phyloP scores from a whole-genome alignment of 257 asterid genomes.

The Eustoma russellianum region DNA sequence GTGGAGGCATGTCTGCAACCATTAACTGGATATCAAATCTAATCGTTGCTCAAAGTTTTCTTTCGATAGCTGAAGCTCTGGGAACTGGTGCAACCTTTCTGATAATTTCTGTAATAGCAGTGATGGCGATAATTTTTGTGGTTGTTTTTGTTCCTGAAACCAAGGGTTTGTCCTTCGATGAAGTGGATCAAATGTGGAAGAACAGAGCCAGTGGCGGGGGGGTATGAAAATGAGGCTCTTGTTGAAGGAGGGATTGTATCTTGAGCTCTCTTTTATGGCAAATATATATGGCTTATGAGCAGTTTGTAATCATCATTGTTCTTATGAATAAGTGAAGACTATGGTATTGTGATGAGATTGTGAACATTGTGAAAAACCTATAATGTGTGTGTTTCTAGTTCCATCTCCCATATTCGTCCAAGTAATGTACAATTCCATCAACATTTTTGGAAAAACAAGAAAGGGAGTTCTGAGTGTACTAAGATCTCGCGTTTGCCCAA shows the following conservation, averaged over 20 bases:
- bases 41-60: slow-evolving; percentile 75
- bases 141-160: slow-evolving; percentile 68
- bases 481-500: too few relatives aligned
- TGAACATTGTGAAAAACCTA: too few relatives aligned
- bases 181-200: slow-evolving; percentile 81
- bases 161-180: slow-evolving; percentile 79
- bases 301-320: too few relatives aligned
- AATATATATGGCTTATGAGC: too few relatives aligned
- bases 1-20: slow-evolving; percentile 97
- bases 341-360: too few relatives aligned
- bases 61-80: slow-evolving; percentile 53
- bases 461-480: rapidly evolving
- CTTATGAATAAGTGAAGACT: too few relatives aligned
- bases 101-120: slow-evolving; percentile 59
- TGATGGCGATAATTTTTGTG: slow-evolving; percentile 57
- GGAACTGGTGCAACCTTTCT: slow-evolving; percentile 71
- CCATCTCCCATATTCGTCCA: too few relatives aligned
- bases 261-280: slow-evolving; percentile 1
- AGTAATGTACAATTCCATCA: too few relatives aligned
- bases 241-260: slow-evolving; percentile 22
- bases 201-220: slow-evolving; percentile 46
- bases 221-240: slow-evolving; percentile 31
- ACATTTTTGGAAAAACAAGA: too few relatives aligned
- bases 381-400: too few relatives aligned
- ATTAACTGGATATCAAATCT: slow-evolving; percentile 91